A percentile compares a stretch with the other conserved stretches of the same genome.
Conservation (phyloP, 2,329 filamentous ascomycete genomes). For the Sclerotinia nivalis region DNA sequence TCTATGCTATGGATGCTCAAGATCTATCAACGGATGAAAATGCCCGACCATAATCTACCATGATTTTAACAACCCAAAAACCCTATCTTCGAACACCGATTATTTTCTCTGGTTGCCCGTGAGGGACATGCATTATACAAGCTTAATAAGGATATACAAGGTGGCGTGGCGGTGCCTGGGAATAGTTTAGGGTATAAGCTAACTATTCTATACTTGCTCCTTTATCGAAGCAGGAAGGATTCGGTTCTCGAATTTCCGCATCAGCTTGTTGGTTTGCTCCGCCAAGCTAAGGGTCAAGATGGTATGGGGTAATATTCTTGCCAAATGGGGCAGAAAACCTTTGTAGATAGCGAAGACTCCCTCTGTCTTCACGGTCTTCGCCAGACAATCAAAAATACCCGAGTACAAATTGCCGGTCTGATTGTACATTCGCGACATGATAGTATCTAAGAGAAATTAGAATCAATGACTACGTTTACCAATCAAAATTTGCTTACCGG, state of each 20-base stretch:
- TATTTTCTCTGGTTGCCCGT: neutral
- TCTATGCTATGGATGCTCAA: conserved; percentile 74
- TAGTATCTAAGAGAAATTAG: conserved; percentile 64
- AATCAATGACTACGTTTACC: neutral
- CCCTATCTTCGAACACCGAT: conserved; percentile 12
- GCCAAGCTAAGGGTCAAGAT: conserved; percentile 90
- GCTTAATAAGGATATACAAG: conserved; percentile 33
- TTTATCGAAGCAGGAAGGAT: conserved; percentile 49
- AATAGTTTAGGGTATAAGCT: conserved; percentile 9
- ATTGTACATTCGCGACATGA: conserved; percentile 99
- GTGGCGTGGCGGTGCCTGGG: conserved; percentile 24
- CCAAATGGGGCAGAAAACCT: conserved; percentile 92
- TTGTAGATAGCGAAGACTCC: conserved; percentile 95
- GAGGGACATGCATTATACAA: conserved; percentile 23
- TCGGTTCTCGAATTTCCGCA: conserved; percentile 71
- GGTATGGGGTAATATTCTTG: conserved; percentile 91
- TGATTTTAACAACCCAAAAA: neutral
- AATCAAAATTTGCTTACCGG: conserved; percentile 56
- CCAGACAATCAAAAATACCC: conserved; percentile 87
- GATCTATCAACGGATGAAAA: conserved; percentile 57
- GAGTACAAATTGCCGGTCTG: conserved; percentile 97
- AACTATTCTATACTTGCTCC: conserved; percentile 31
- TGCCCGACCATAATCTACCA: conserved; percentile 19
- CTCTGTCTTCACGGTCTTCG: conserved; percentile 88
- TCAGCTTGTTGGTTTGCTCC: conserved; percentile 94